Evolutionary conservation across 192 early-diverging fungal species (phyloP).

Genomic region (Umbelopsis vinacea): DNA sequence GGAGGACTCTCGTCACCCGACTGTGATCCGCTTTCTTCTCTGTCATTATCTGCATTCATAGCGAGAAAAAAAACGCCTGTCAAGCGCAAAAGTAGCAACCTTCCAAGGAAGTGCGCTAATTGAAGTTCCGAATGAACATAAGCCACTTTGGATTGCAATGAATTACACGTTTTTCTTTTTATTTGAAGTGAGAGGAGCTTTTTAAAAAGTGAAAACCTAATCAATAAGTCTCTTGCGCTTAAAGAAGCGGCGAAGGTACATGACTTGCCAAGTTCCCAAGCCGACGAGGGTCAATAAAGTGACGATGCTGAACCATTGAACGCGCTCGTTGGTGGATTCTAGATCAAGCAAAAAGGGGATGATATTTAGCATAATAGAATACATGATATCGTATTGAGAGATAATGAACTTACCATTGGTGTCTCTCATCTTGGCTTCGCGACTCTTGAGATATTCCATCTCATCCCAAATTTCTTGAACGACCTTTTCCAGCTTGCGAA

Average conservation of each 20-base stretch:
- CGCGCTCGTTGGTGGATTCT: slow-evolving; percentile 91
- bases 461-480: slow-evolving; percentile 81
- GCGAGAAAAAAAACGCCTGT: too few relatives aligned
- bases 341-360: not conserved
- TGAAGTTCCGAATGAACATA: not conserved
- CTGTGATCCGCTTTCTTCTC: slow-evolving; percentile 7
- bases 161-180: not conserved
- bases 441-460: slow-evolving; percentile 81
- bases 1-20: slow-evolving; percentile 10
- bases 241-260: slow-evolving; percentile 88
- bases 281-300: slow-evolving; percentile 73
- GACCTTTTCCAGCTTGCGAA: slow-evolving; percentile 77
- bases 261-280: slow-evolving; percentile 79
- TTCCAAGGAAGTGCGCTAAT: not conserved
- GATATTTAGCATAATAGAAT: not conserved
- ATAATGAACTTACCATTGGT: slow-evolving; percentile 70
- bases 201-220: slow-evolving; percentile 30
- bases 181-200: not conserved
- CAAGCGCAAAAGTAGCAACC: not conserved
- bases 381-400: too few relatives aligned
- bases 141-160: not conserved
- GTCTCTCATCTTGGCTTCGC: slow-evolving; percentile 85
- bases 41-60: slow-evolving; percentile 9
- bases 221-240: slow-evolving; percentile 86
- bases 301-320: slow-evolving; percentile 79